Evolutionary conservation across 75 land plant genomes (phyloP).

Genomic region (Selaginella moellendorffii): DNA sequence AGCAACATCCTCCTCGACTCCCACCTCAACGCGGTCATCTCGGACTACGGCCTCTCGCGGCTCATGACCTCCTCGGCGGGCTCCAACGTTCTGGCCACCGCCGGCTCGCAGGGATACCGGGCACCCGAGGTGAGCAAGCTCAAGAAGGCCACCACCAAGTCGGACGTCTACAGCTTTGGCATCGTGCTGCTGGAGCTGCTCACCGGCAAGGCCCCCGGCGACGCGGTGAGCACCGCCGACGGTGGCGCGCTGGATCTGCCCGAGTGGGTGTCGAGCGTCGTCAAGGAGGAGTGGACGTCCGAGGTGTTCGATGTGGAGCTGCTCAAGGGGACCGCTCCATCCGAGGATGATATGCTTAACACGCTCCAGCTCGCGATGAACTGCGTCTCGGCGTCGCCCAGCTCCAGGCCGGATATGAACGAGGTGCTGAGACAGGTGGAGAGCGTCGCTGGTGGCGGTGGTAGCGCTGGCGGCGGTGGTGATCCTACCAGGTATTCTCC

Average conservation of each 20-base stretch:
- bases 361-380: conserved; percentile 75
- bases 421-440: conserved; percentile 63
- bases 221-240: conserved; percentile 35
- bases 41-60: conserved; percentile 76
- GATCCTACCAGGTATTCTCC: too few relatives aligned
- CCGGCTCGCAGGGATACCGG: conserved; percentile 76
- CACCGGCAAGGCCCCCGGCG: conserved; percentile 79
- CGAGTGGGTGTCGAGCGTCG: conserved; percentile 87
- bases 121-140: conserved; percentile 94
- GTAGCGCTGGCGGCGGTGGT: too few relatives aligned
- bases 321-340: conserved; percentile 46
- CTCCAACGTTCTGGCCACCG: conserved; percentile 74
- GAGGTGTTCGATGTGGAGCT: conserved; percentile 94
- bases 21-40: conserved; percentile 35
- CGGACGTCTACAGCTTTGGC: conserved; percentile 87
- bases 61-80: conserved; percentile 81
- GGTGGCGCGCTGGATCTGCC: conserved; percentile 66
- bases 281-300: conserved; percentile 93
- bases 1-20: conserved; percentile 68
- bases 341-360: conserved; percentile 80
- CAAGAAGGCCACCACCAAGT: conserved; percentile 75
- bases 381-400: conserved; percentile 63
- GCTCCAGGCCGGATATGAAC: conserved; percentile 58
- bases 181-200: conserved; percentile 54
- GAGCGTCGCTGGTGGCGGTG: background rate